Evolutionary conservation across 73 alveolate species (phyloP), one percentile per base, ranked within the genome.

Genomic region (Effrenium voratum): DNA sequence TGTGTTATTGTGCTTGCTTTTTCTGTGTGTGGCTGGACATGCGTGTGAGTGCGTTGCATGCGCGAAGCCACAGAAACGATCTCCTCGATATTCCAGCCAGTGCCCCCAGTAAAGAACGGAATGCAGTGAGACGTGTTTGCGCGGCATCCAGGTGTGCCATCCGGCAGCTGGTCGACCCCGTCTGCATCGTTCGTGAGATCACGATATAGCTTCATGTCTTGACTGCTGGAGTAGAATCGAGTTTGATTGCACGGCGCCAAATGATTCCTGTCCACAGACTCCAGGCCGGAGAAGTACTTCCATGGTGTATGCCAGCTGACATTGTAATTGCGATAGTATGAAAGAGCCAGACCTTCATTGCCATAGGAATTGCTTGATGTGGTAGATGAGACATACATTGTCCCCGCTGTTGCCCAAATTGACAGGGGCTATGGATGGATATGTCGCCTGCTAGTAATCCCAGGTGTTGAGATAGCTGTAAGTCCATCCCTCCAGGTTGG

Each of bases 41-140:
- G 77, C 36, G 77, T 66, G 40, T 66, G 40, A 5, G 40, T 66
- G 77, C 36, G 77, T 66, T n/a, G n/a, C n/a, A n/a, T n/a, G n/a
- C n/a, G n/a, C n/a, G n/a, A n/a, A n/a, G n/a, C n/a, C n/a, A n/a
- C n/a, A n/a, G n/a, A n/a, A n/a, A n/a, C n/a, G n/a, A n/a, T n/a
- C 66, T 79, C 90, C 26, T 79, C 90, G 8, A 45, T 19, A 4
- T 45, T 66, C 90, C 90, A 79, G 26, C 90, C 90, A n/a, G 22
- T 2, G 32, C 90, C 90, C 1, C 90, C 90, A 12, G 90, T 22
- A 30, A 79, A 0, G 46, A 2, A 79, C 1, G 90, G 90, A 43
- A 79, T 26, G 90, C 90, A 79, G 22, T 44, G 44, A 3, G 30
- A 3, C 24, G 66, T 2, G 44, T 43, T 41, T 5, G 60, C 2